Percentiles rank a stretch among this genome's conserved stretches.
These are phyloP conservation scores for Fraxinus sp. DNA, from an alignment of 305 asterid genomes.

Conservation along the genomic window DNA sequence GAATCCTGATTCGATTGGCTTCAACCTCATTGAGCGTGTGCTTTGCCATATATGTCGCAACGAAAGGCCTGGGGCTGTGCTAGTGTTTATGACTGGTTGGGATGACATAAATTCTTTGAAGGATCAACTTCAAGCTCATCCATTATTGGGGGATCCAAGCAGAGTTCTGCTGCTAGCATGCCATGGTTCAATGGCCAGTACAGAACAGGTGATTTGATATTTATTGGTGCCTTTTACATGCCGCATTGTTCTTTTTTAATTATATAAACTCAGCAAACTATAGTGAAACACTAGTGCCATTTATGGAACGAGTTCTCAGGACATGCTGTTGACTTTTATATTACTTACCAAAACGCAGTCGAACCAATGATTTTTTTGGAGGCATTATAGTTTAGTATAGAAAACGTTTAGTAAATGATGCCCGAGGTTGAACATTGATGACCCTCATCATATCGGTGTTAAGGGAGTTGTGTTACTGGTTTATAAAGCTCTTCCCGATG, in stretches of 20 bases:
- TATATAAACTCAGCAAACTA: conserved; percentile 10
- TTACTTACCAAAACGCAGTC: background rate
- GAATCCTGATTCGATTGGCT: conserved; percentile 98
- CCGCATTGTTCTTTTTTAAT: conserved; percentile 10
- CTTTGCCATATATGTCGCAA: conserved; percentile 77
- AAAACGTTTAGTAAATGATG: background rate
- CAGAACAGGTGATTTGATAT: conserved; percentile 70
- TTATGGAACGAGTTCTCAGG: conserved; percentile 1
- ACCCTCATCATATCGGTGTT: background rate
- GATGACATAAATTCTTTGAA: conserved; percentile 93
- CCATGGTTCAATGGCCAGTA: conserved; percentile 98
- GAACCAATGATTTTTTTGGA: background rate
- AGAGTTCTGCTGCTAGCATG: conserved; percentile 90
- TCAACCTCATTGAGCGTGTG: conserved; percentile 85
- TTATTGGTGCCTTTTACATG: conserved; percentile 9
- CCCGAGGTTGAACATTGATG: background rate
- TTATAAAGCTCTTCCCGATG: background rate
- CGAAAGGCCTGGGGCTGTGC: conserved; percentile 92
- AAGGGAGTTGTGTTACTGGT: background rate
- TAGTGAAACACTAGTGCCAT: conserved; percentile 12
- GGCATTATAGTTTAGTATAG: background rate
- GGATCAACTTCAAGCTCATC: conserved; percentile 89
- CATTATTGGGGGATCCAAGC: conserved; percentile 82
- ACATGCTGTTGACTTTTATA: conserved; percentile 5
- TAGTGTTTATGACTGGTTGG: conserved; percentile 99